phyloP scores from a whole-genome alignment of 192 early-diverging fungal species.

The Coemansia sp. region DNA sequence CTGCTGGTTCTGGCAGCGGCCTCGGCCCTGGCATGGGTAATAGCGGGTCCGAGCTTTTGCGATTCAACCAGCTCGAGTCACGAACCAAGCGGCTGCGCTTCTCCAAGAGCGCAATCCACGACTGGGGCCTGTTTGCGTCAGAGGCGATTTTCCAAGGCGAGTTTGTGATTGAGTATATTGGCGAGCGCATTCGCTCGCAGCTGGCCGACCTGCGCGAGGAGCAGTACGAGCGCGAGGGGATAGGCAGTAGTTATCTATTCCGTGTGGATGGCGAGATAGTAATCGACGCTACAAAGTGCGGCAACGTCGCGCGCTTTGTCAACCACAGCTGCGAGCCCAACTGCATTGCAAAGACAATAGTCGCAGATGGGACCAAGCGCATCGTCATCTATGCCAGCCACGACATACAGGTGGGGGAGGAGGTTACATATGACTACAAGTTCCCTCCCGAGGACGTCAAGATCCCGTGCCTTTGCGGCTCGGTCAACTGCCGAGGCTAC shows the following conservation, averaged over 20 bases:
- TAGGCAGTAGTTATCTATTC: conserved; percentile 94
- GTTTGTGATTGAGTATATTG: conserved; percentile 98
- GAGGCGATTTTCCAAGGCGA: conserved; percentile 91
- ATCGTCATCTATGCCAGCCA: conserved; percentile 98
- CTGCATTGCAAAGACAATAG: conserved; percentile 94
- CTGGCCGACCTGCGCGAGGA: conserved; percentile 95
- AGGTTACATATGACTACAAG: conserved; percentile 99
- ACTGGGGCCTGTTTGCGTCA: conserved; percentile 96
- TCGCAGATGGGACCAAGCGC: conserved; percentile 86
- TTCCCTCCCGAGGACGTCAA: conserved; percentile 62
- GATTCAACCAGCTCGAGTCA: conserved; percentile 90
- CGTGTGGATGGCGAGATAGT: conserved; percentile 92
- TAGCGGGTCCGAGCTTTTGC: conserved; percentile 70
- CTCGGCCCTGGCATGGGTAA: background rate
- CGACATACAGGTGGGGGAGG: conserved; percentile 91
- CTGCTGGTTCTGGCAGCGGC: background rate
- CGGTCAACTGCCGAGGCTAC: conserved; percentile 76
- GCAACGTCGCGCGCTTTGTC: conserved; percentile 96
- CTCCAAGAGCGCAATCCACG: conserved; percentile 92
- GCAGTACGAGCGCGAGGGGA: conserved; percentile 88
- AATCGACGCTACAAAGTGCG: conserved; percentile 96
- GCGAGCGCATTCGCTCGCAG: conserved; percentile 91
- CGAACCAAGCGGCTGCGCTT: conserved; percentile 90
- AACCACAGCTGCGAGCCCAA: conserved; percentile 99
- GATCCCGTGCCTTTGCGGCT: conserved; percentile 97